Evolutionary conservation across 2,329 filamentous ascomycete species (phyloP).

Genomic region (Orbilia ellipsospora): DNA sequence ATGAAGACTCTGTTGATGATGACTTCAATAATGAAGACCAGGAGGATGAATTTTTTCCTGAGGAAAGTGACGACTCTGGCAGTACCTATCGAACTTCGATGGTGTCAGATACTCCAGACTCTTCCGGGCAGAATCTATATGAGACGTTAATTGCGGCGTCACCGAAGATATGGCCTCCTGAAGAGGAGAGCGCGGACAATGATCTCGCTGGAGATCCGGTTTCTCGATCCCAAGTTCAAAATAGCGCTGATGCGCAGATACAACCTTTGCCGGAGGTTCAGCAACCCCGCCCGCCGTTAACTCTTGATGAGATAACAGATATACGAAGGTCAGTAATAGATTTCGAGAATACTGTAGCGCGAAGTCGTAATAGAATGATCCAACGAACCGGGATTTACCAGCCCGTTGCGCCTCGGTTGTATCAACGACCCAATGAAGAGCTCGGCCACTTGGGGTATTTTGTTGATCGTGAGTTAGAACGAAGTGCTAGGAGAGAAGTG

Average conservation of each 20-base stretch:
- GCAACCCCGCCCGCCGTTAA: not conserved
- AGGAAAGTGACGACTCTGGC: not conserved
- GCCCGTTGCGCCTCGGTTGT: not conserved
- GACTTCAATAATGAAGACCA: not conserved
- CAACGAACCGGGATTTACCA: slow-evolving; percentile 9
- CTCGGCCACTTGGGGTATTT: slow-evolving; percentile 4
- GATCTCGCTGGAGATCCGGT: not conserved
- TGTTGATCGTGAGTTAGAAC: not conserved
- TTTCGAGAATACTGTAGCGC: slow-evolving; percentile 3
- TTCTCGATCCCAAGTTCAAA: not conserved
- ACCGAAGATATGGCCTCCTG: slow-evolving; percentile 5
- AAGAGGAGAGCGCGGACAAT: not conserved
- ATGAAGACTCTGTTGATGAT: slow-evolving; percentile 1
- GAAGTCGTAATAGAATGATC: slow-evolving; percentile 5
- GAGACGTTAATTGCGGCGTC: slow-evolving; percentile 10
- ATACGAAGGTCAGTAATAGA: not conserved
- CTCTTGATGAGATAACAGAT: not conserved
- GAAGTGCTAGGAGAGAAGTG: not conserved
- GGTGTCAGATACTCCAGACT: not conserved
- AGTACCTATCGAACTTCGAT: not conserved
- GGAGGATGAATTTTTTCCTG: not conserved
- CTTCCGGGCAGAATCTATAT: slow-evolving; percentile 2
- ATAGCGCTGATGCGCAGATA: not conserved
- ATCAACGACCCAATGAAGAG: not conserved
- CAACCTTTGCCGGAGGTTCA: not conserved